Percentiles rank a stretch among this genome's conserved stretches.
Evolutionary conservation across 306 rosid genomes (phyloP).

Genomic region (Fragaria ananassa): DNA sequence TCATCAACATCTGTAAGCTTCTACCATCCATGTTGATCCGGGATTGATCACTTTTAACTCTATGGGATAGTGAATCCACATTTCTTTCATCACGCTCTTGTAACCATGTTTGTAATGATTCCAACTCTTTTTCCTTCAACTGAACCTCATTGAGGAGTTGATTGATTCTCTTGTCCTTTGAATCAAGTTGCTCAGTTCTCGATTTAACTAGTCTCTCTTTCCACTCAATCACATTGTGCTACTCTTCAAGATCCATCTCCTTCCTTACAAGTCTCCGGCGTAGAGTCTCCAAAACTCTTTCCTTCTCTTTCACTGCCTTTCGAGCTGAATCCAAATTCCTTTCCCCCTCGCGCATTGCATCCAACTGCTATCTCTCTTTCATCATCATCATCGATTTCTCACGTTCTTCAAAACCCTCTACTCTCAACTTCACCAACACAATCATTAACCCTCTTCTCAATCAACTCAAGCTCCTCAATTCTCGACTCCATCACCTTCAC

Average conservation of each 20-base stretch:
- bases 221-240: not conserved
- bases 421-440: not conserved
- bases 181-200: constrained; percentile 5
- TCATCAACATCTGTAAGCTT: constrained; percentile 30
- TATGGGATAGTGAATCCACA: constrained; percentile 1
- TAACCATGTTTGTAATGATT: not conserved
- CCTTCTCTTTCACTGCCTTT: not conserved
- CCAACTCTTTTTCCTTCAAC: constrained; percentile 7
- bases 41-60: constrained; percentile 15
- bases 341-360: not conserved
- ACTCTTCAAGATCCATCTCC: constrained; percentile 1
- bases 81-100: not conserved
- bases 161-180: constrained; percentile 9
- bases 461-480: not conserved
- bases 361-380: not conserved
- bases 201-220: not conserved
- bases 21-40: constrained; percentile 15
- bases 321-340: not conserved
- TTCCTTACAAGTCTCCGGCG: not conserved
- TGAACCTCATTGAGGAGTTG: constrained; percentile 31
- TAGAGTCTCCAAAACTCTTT: not conserved
- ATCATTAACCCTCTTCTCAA: not conserved
- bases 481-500: not conserved
- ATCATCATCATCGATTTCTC: not conserved
- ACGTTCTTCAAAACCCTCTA: not conserved